Evolutionary conservation across 257 asterid species (phyloP).

Genomic region (Solanum piurae): DNA sequence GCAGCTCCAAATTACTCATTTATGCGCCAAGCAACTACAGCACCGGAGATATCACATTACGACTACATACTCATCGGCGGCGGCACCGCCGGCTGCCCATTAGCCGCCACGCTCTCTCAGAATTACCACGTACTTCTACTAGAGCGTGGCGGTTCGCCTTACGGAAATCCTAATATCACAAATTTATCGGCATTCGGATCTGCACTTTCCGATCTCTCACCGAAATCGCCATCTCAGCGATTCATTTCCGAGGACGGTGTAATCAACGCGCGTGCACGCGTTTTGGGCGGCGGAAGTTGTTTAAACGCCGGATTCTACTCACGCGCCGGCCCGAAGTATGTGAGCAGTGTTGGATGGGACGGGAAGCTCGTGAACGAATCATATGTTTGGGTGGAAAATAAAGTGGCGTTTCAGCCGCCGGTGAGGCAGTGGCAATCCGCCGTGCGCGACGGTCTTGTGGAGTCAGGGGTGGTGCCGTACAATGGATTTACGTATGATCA

Average conservation of each 20-base stretch:
- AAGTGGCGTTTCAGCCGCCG: slow-evolving; percentile 58
- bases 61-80: slow-evolving; percentile 79
- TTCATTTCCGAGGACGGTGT: slow-evolving; percentile 81
- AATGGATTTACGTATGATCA: slow-evolving; percentile 78
- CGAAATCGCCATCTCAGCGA: slow-evolving; percentile 62
- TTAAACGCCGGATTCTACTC: slow-evolving; percentile 71
- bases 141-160: slow-evolving; percentile 72
- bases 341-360: slow-evolving; percentile 41
- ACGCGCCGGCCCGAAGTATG: slow-evolving; percentile 39
- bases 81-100: slow-evolving; percentile 83
- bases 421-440: slow-evolving; percentile 64
- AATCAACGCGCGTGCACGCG: slow-evolving; percentile 55
- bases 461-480: slow-evolving; percentile 42
- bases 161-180: slow-evolving; percentile 62
- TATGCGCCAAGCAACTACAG: slow-evolving; percentile 49
- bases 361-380: slow-evolving; percentile 40
- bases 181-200: slow-evolving; percentile 39
- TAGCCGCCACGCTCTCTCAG: slow-evolving; percentile 76
- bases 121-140: slow-evolving; percentile 52
- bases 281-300: slow-evolving; percentile 61
- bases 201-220: slow-evolving; percentile 47
- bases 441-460: slow-evolving; percentile 53
- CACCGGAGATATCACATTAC: slow-evolving; percentile 40
- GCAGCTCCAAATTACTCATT: slow-evolving; percentile 47
- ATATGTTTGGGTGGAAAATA: slow-evolving; percentile 57